Percentiles rank a stretch among this genome's conserved stretches.
Conservation (phyloP, 495 filamentous ascomycete species). For the Xylaria curta region DNA sequence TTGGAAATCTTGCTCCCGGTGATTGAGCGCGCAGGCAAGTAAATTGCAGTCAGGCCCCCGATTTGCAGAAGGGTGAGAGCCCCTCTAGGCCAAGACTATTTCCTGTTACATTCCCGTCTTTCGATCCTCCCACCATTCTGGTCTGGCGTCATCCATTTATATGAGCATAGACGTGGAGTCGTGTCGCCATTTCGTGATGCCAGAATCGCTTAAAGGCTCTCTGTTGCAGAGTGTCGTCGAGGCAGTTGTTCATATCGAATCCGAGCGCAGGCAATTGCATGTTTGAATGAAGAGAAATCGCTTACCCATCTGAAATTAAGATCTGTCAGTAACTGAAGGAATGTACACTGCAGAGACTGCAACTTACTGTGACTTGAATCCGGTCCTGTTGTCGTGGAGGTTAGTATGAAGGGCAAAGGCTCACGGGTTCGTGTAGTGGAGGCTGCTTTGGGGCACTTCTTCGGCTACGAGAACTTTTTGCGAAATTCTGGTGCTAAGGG, state of each 20-base stretch:
- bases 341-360: constrained; percentile 13
- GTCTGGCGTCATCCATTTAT: neutral
- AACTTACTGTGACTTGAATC: constrained; percentile 52
- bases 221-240: neutral
- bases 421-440: constrained; percentile 29
- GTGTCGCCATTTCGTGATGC: neutral
- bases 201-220: neutral
- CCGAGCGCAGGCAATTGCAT: constrained; percentile 16
- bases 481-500: constrained; percentile 43
- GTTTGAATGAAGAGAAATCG: constrained; percentile 34
- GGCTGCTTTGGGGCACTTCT: constrained; percentile 32
- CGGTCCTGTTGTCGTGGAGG: constrained; percentile 36
- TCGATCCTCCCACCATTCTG: neutral
- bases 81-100: neutral
- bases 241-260: constrained; percentile 3
- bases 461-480: constrained; percentile 41
- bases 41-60: neutral
- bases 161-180: neutral
- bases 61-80: neutral
- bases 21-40: neutral
- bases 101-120: neutral
- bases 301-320: constrained; percentile 58
- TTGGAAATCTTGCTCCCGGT: neutral
- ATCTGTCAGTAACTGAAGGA: constrained; percentile 35
- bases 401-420: constrained; percentile 36